Percentiles rank a stretch among this genome's conserved stretches.
Evolutionary conservation across 495 filamentous ascomycete species (phyloP).

Genomic region (Penicillium desertorum): DNA sequence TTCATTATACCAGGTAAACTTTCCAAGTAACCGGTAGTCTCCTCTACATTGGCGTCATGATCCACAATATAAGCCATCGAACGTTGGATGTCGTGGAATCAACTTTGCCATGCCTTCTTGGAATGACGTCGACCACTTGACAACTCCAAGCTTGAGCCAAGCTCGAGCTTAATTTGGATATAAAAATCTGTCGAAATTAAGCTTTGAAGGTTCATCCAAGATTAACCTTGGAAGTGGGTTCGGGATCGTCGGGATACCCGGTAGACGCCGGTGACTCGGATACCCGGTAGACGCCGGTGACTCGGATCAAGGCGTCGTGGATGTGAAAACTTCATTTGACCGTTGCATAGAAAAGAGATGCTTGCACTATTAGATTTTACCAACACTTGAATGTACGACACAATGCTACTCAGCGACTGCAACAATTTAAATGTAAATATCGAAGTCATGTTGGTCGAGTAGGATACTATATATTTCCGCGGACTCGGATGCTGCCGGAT

Average conservation of each 20-base stretch:
- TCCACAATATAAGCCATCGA: not conserved
- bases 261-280: not conserved
- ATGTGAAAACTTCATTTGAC: constrained; percentile 1
- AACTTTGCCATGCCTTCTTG: not conserved
- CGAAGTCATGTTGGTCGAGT: not conserved
- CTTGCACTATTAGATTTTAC: not conserved
- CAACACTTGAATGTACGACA: not conserved
- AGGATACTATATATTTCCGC: not conserved
- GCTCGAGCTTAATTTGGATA: not conserved
- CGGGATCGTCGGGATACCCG: not conserved
- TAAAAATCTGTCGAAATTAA: not conserved
- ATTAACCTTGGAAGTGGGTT: not conserved
- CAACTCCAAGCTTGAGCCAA: not conserved
- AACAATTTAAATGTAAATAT: not conserved
- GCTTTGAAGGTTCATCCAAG: not conserved
- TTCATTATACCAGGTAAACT: not conserved
- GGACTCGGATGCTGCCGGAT: not conserved
- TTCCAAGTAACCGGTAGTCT: not conserved
- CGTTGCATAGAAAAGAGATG: not conserved
- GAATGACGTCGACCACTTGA: constrained; percentile 10
- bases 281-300: not conserved
- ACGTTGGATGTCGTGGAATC: not conserved
- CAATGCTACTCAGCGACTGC: not conserved
- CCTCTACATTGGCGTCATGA: constrained; percentile 6
- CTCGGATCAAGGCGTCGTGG: constrained; percentile 5